Conservation (phyloP, 208 protist species). For the Acanthamoeba divionensis region DNA sequence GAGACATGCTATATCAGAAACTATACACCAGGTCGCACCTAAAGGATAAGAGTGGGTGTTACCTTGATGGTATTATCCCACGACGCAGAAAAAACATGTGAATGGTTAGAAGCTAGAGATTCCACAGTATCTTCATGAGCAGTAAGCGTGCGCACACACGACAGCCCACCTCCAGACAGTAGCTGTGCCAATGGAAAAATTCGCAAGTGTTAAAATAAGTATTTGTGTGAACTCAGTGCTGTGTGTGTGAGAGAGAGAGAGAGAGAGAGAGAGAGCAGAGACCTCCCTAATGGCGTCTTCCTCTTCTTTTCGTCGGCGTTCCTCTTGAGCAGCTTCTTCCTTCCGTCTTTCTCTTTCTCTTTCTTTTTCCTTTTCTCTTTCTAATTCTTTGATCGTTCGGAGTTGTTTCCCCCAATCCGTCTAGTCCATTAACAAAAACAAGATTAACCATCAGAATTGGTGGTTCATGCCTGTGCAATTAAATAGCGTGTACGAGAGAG, state of each 20-base stretch:
- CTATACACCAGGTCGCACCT: neutral
- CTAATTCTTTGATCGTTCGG: too few species aligned
- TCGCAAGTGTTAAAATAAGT: too few species aligned
- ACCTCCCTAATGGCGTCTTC: neutral
- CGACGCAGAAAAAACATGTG: constrained; percentile 20
- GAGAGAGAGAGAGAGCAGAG: neutral
- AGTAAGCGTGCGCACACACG: constrained; percentile 7
- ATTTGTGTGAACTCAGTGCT: too few species aligned
- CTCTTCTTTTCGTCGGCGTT: neutral
- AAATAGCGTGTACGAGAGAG: too few species aligned
- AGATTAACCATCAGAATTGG: too few species aligned
- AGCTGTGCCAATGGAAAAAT: neutral
- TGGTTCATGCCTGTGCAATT: too few species aligned
- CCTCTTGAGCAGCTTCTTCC: neutral
- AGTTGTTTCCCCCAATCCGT: too few species aligned
- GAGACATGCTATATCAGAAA: neutral
- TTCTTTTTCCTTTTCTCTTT: too few species aligned
- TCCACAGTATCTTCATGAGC: constrained; percentile 45
- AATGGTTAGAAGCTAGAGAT: neutral
- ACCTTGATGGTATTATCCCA: constrained; percentile 38
- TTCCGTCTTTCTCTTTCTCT: too few species aligned
- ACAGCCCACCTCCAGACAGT: neutral
- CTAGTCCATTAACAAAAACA: too few species aligned
- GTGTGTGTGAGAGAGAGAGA: neutral
- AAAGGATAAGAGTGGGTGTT: neutral